Evolutionary conservation across 2,329 filamentous ascomycete genomes (phyloP), one percentile per base, ranked within the genome.

Genomic region (Fusarium graminum): DNA sequence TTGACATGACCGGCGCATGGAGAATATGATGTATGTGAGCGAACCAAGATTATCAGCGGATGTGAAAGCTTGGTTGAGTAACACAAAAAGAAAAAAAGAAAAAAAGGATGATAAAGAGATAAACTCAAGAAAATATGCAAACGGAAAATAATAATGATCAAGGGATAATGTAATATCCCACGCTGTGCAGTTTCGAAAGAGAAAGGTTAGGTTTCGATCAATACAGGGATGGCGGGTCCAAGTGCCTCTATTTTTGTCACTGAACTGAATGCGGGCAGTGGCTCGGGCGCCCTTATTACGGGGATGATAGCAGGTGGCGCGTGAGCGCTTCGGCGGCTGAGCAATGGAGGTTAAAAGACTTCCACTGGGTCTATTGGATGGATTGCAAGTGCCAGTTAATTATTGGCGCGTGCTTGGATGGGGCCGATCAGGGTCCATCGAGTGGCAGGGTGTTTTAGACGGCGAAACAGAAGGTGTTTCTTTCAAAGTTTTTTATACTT

Each of bases 211-310:
- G 52, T 40, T 59, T 38, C 53, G 40, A 55, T 43, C 30, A 32
- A 45, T 63, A 63, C 59, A 63, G 41, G 59, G 59, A 55, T 61
- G 43, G 57, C n/a, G 36, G 17, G 47, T 22, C 19, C 40, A 54
- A 45, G 22, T 67, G 52, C 60, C 67, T 63, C 63, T 69, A 69
- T 69, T 69, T 69, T 67, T 57, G 63, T 58, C 59, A 41, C 45
- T 54, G 43, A 52, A 54, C 52, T 47, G 22, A 62, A 57, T 67
- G 66, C 66, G 63, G 63, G 64, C 43, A 53, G 59, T 70, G 66
- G 63, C 59, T 69, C 56, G 69, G 59, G 53, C 47, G 40, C 63
- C 41, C 52, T 52, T 42, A 40, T 44, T 45, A 46, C 46, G 34
- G 50, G 59, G 59, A 68, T 50, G 53, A 42, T 40, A 19, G 38